Base-by-base conservation (phyloP, 192 early-diverging fungal species). In the Backusella westeae region DNA sequence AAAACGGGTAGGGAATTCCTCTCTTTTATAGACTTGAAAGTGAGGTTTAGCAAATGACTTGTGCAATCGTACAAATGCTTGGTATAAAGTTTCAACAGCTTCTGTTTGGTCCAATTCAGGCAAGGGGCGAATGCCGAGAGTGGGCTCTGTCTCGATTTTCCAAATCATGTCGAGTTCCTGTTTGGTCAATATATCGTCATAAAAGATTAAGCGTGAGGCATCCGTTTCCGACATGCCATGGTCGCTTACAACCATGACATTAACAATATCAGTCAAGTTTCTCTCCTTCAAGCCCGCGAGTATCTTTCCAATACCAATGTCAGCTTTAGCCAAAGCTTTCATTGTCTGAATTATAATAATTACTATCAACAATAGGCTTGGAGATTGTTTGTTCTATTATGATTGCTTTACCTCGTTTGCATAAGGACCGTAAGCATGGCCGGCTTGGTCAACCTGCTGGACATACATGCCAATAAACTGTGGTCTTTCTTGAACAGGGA, bases 191-290 rank as follows among this genome's bases (percentile, higher is more conserved):
- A 83, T 67, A 75, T 92, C 89, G 68, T 96, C 94, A 52, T 95
- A 82, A 80, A 89, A 95, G 53, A 97, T 88, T 41, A 91, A 86
- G 63, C 89, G 78, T 3, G 82, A 74, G 15, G 53, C 72, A 26
- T 81, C 80, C 0, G 84, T 79, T 56, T 87, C 83, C 0, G 91
- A 82, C 96, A 98, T 98, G 2, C 96, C 96, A 69, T 98, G 96
- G 80, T 98, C 96, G 73, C 93, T 95, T 38, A 83, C 82, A 29
- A 83, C 63, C 23, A 83, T 77, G 1, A 97, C 63, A 78, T 96
- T 93, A 17, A 95, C 92, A 15, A 89, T 80, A 34, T 90, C 72
- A 4, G 87, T 85, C 71, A 94, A 82, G 56, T 91, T 88, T 32
- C 93, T 89, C 6, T 71, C 73, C 5, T 67, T 84, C 0, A 97